Base-by-base conservation (phyloP, 371 early-diverging fungal species). In the Coemansia sp. region DNA sequence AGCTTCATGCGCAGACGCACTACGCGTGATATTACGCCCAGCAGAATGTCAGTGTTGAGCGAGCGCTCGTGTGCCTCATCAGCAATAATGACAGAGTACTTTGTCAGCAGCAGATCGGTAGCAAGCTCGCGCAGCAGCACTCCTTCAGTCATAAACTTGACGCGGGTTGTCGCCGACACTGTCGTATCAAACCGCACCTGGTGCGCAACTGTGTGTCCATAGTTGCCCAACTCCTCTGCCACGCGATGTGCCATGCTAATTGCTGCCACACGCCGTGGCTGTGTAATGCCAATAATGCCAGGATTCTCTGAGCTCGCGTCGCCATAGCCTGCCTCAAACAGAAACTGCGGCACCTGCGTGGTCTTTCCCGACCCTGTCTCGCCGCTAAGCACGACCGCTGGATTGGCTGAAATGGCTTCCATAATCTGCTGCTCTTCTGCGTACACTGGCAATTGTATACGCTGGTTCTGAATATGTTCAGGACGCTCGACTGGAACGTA, bases 1-100 rank as follows among this genome's bases (percentile, higher is more conserved):
- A 78, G 63, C 55, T 83, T 82, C 5, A 82, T 86, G 63, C 96
- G 83, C 53, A 94, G 70, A 19, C 82, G 83, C 8, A 90, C 86
- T 4, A 93, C 90, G 58, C 96, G 85, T 41, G 90, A 90, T 4
- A 99, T 82, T 63, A 98, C 92, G 54, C 98, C 97, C 67, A 99
- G 92, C 21, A 99, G 80, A 36, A 99, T 90, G 79, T 99, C 99
- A 0, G 99, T 99, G 77, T 97, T 98, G 52, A 97, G 82, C 52
- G 92, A 96, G 62, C 99, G 88, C 84, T 99, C 99, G 85, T 99
- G 99, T 1, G 99, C 98, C 83, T 99, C 99, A 75, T 99, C 99
- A 49, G 99, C 89, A 51, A 99, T 93, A 23, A 99, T 89, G 21
- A 88, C 93, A 1, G 96, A 94, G 78, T 99, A 99, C 77, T 93